Evolutionary conservation across 768 basidiomycete genomes (phyloP).

Genomic region (Suillus americanus): DNA sequence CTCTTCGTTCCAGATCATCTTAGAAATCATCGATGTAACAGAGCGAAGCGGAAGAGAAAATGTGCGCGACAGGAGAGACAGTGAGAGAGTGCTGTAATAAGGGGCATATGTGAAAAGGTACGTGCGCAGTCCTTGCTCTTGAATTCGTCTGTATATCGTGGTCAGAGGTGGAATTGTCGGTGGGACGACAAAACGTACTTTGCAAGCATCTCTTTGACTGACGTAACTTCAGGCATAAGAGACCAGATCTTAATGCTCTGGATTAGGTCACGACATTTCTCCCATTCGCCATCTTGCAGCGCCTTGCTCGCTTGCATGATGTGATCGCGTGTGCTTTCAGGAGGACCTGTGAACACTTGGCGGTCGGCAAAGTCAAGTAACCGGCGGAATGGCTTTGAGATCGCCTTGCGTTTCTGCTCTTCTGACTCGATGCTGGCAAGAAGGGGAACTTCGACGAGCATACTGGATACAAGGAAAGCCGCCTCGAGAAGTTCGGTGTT

Average conservation of each 20-base stretch:
- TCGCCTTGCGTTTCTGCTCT: slow-evolving; percentile 87
- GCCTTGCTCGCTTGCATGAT: slow-evolving; percentile 99
- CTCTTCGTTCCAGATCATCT: slow-evolving; percentile 99
- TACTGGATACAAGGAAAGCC: slow-evolving; percentile 96
- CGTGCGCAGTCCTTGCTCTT: slow-evolving; percentile 95
- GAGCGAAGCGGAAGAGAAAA: slow-evolving; percentile 80
- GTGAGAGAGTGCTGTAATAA: slow-evolving; percentile 88
- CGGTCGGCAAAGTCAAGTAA: slow-evolving; percentile 95
- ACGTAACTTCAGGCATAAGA: slow-evolving; percentile 84
- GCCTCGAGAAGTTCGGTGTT: slow-evolving; percentile 98
- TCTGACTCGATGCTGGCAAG: slow-evolving; percentile 94
- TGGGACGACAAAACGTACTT: slow-evolving; percentile 50
- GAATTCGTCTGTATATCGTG: slow-evolving; percentile 73
- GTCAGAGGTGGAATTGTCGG: not conserved
- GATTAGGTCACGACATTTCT: slow-evolving; percentile 89
- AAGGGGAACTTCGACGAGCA: slow-evolving; percentile 96
- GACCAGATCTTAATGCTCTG: slow-evolving; percentile 98
- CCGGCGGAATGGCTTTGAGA: slow-evolving; percentile 96
- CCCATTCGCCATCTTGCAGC: slow-evolving; percentile 95
- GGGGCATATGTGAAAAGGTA: slow-evolving; percentile 92
- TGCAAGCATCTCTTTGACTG: slow-evolving; percentile 93
- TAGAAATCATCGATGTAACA: slow-evolving; percentile 58
- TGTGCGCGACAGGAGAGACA: slow-evolving; percentile 82
- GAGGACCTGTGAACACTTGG: slow-evolving; percentile 96
- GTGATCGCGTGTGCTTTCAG: slow-evolving; percentile 98